Evolutionary conservation across 176 grass and related monocot species (phyloP), one percentile per base, ranked within the genome.

Genomic region (Aegilops umbellulata): DNA sequence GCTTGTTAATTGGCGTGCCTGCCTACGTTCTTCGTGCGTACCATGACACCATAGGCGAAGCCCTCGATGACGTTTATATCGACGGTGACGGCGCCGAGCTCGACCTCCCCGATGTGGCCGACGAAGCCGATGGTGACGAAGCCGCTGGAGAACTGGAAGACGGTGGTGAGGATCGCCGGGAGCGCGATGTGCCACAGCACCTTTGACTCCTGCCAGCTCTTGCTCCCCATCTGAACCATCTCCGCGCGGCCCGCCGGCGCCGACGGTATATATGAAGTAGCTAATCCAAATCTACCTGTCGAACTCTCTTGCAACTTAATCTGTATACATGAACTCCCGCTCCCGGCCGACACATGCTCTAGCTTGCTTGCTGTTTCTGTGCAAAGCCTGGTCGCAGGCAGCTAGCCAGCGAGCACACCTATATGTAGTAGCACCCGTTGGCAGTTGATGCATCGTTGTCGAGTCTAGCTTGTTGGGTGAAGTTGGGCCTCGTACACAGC

Each of bases 131-230:
- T 29, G 41, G 72, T 75, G 72, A 75, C 72, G 8, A 75, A 49
- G 15, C 72, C 42, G 41, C 49, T 75, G 72, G 72, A 75, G 72
- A 75, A 75, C 26, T 75, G 46, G 72, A 42, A 49, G 7, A 75
- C 14, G 72, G 46, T 19, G 14, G 72, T 75, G 72, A 75, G 72
- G 41, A 49, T 49, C 7, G 46, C 72, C 1, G 72, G 72, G 24
- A 75, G 15, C 14, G 41, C 42, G 72, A 75, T 29, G 72, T 17
- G 72, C 72, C 72, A 75, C 72, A 75, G 26, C 42, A 49, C 15
- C 72, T 49, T 75, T 25, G 14, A 9, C 42, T 75, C 72, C 14
- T 29, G 72, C 72, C 72, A 75, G 24, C 8, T 49, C 42, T 29
- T 75, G 72, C 72, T 23, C 24, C 2, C 41, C 72, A 29, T 29